Evolutionary conservation across 2,329 filamentous ascomycete genomes (phyloP), one percentile per base, ranked within the genome.

Genomic region (Beauveria caledonica): DNA sequence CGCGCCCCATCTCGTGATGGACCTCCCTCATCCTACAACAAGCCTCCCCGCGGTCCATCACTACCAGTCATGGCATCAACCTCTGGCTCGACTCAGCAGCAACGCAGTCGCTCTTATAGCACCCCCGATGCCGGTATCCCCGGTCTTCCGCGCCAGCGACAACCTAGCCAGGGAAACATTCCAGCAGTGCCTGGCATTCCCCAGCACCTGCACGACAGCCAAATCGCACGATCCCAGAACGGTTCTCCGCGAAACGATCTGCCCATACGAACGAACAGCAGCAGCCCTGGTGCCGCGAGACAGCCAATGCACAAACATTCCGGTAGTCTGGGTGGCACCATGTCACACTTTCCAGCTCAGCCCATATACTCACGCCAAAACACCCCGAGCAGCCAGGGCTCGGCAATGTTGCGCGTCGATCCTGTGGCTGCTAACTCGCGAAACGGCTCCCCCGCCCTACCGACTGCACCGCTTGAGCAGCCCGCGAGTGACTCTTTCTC

Each of bases 101-200:
- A 88, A 69, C 83, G 92, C 65, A 87, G 90, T 75, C 85, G 94
- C 64, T 96, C 92, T 42, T 95, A 95, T 69, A 97, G 93, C 76
- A 97, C 92, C 64, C 93, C 94, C 8, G 92, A 97, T 71, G 96
- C 96, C 67, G 90, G 95, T 65, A 86, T 83, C 58, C 83, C 86
- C 58, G 80, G 82, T 64, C 80, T 80, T 53, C 78, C 80, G 69
- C 80, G 85, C 64, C 78, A 77, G 58, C 77, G 80, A 64, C 82
- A 83, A 73, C 79, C 73, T 71, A 81, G 77, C 71, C 78, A 73
- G 74, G 78, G 72, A 66, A 71, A 76, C 62, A 82, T 91, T 6
- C 89, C 89, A 5, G 84, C 84, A 11, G 88, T 92, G 13, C 89
- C 89, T 8, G 88, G 89, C 6, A 92, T 92, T 56, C 89, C 89